Evolutionary conservation across 805 yeast species (phyloP).

Genomic region (Teunomyces kruisii): DNA sequence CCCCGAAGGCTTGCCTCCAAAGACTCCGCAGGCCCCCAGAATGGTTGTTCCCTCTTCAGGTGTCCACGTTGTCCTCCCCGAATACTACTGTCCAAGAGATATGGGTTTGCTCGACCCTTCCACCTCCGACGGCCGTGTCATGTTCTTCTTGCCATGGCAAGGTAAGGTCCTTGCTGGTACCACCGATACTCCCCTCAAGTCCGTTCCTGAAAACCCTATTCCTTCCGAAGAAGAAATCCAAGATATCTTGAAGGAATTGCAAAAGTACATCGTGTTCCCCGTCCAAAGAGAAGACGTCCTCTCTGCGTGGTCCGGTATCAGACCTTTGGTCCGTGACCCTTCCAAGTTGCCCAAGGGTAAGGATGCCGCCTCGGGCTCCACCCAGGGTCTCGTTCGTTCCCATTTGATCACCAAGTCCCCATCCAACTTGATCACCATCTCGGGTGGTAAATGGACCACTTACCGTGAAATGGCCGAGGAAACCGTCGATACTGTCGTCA

Average conservation of each 20-base stretch:
- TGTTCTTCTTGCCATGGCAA: constrained; percentile 98
- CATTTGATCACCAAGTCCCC: constrained; percentile 75
- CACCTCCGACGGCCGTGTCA: constrained; percentile 92
- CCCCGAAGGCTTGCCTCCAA: constrained; percentile 63
- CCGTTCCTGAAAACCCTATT: constrained; percentile 71
- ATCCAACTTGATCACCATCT: constrained; percentile 79
- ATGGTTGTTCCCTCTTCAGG: constrained; percentile 96
- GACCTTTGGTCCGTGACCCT: constrained; percentile 91
- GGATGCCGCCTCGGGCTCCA: constrained; percentile 44
- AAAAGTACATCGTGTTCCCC: constrained; percentile 84
- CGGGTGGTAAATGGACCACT: constrained; percentile 99
- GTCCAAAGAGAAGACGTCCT: constrained; percentile 87
- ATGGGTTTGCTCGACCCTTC: constrained; percentile 90
- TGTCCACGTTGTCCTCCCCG: constrained; percentile 89
- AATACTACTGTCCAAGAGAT: constrained; percentile 82
- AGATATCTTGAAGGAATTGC: constrained; percentile 83
- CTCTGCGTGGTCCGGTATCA: constrained; percentile 95
- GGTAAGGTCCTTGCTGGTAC: constrained; percentile 96
- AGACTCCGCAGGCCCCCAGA: constrained; percentile 50
- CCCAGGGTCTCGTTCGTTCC: constrained; percentile 89
- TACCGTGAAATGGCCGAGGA: constrained; percentile 98
- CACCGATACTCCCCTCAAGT: constrained; percentile 82
- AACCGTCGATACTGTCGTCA: constrained; percentile 73
- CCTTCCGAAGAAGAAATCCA: constrained; percentile 88
- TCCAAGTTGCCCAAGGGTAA: constrained; percentile 47